phyloP scores from a whole-genome alignment of 2,329 filamentous ascomycete species.

The Allantophomopsis lycopodina region DNA sequence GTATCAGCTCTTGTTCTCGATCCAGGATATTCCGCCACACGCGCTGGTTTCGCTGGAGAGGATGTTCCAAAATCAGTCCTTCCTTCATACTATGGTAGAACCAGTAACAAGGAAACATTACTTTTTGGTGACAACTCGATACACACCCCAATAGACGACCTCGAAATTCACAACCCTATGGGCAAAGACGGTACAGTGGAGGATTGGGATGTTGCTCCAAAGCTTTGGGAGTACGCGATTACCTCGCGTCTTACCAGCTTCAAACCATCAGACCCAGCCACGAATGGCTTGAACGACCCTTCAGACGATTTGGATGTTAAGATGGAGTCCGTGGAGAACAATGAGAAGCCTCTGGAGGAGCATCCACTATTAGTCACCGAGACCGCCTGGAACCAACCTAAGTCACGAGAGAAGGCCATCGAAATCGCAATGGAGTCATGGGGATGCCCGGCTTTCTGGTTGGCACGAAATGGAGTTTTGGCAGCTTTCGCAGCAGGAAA shows the following conservation, averaged over 20 bases:
- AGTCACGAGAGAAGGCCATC: conserved; percentile 84
- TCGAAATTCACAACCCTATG: conserved; percentile 90
- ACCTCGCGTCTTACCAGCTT: conserved; percentile 75
- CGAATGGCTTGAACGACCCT: conserved; percentile 68
- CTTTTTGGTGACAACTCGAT: conserved; percentile 88
- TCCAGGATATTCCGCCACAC: conserved; percentile 79
- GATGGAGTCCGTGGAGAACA: conserved; percentile 43
- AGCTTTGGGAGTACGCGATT: conserved; percentile 87
- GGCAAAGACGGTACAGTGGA: conserved; percentile 79
- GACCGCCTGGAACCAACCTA: conserved; percentile 79
- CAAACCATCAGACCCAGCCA: conserved; percentile 52
- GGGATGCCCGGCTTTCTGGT: conserved; percentile 89
- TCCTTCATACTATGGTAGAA: conserved; percentile 73
- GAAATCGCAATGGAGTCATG: conserved; percentile 97
- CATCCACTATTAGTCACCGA: conserved; percentile 90
- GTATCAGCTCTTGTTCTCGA: conserved; percentile 95
- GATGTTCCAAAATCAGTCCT: conserved; percentile 90
- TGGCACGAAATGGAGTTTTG: conserved; percentile 78
- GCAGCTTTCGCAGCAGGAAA: conserved; percentile 89
- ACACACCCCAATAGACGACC: conserved; percentile 56
- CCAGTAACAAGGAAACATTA: conserved; percentile 33
- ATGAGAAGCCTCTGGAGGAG: conserved; percentile 71
- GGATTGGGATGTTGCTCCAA: conserved; percentile 86
- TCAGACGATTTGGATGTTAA: conserved; percentile 41
- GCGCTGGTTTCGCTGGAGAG: conserved; percentile 94